Evolutionary conservation across 2,329 filamentous ascomycete species (phyloP), one percentile per base, ranked within the genome.

Genomic region (Xylariaceae sp.): DNA sequence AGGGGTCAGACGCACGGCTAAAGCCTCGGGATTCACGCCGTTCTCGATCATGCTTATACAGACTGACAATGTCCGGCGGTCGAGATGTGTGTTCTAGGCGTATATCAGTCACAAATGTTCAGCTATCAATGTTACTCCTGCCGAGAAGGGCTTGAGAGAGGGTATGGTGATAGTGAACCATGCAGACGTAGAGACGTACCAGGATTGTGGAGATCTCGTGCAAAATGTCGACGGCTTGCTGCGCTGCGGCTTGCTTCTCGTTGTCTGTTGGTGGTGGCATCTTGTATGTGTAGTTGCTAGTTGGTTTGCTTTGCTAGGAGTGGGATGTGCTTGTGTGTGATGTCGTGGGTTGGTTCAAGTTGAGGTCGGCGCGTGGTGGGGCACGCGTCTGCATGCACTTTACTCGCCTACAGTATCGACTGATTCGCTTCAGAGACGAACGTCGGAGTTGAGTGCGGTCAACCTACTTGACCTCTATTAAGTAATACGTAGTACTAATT

Each of bases 1-100:
- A 65, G 89, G 66, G 22, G 17, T 31, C 33, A 17, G 18, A 65
- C 90, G 66, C 80, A 97, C 94, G 19, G 93, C 92, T 31, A 99
- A 77, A 1, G 93, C 94, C 69, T 97, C 93, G 0, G 94, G 94
- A 67, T 96, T 96, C 31, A 97, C 90, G 13, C 94, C 94, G 66
- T 96, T 96, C 73, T 99, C 94, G 62, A 99, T 95, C 71, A 99
- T 82, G 48, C 91, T 96, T 54, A 97, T 93, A 72, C 94, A 99
- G 57, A 97, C 89, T 3, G 92, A 96, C 16, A 99, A 78, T 17
- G 92, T 91, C 48, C 91, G 87, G 31, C 93, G 86, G 71, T 97
- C 92, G 42, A 99, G 84, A 59, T 96, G 84, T 56, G 93, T 96
- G 73, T 97, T 97, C 93, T 97, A 17, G 41, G 13, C 13, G 44